Percentiles rank a stretch among this genome's conserved stretches.
Evolutionary conservation across 2,329 filamentous ascomycete genomes (phyloP).

Genomic region (Mariannaea sp.): DNA sequence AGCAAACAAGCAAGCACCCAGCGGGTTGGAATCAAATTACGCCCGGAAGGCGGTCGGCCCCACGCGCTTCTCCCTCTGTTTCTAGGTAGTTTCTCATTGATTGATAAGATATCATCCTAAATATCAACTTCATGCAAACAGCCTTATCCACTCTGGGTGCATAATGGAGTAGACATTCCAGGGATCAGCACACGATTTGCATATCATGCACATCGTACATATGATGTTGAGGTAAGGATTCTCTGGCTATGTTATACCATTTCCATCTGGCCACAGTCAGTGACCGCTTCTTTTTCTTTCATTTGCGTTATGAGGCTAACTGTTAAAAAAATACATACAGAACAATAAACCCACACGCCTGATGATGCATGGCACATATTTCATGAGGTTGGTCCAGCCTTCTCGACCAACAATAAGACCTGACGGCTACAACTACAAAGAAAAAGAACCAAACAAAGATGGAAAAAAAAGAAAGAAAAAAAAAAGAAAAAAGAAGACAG

Average conservation of each 20-base stretch:
- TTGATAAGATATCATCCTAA: too few relatives aligned
- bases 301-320: conserved; percentile 9
- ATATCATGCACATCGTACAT: too few relatives aligned
- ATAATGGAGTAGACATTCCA: too few relatives aligned
- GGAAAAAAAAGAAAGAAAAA: neutral
- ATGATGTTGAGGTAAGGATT: too few relatives aligned
- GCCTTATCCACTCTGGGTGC: neutral
- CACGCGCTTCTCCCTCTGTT: too few relatives aligned
- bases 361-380: conserved; percentile 5
- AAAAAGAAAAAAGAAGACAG: neutral
- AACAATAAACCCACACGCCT: conserved; percentile 2
- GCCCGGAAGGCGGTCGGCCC: too few relatives aligned
- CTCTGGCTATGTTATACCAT: too few relatives aligned
- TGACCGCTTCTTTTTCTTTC: conserved; percentile 6
- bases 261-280: neutral
- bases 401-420: conserved; percentile 6
- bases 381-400: neutral
- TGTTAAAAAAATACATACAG: conserved; percentile 8
- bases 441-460: conserved; percentile 1
- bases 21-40: too few relatives aligned
- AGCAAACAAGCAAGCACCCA: too few relatives aligned
- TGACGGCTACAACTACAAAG: neutral
- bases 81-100: too few relatives aligned
- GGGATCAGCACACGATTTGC: too few relatives aligned
- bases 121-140: too few relatives aligned